Conservation (phyloP, 306 rosid species). For the Lablab purpureus region DNA sequence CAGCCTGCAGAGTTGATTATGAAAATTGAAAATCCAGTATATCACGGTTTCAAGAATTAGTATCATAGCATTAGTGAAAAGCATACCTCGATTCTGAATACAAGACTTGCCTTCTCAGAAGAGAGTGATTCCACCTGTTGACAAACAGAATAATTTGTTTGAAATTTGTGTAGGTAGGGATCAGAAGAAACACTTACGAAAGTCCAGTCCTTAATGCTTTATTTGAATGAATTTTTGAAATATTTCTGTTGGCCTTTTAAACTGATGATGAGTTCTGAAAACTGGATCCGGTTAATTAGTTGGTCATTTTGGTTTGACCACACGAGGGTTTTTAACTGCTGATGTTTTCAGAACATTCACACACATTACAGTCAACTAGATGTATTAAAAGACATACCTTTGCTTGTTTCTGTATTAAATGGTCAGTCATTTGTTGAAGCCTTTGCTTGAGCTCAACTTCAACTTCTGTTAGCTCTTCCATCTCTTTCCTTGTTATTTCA, state of each 20-base stretch:
- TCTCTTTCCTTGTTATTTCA: slow-evolving; percentile 82
- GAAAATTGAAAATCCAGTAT: slow-evolving; percentile 32
- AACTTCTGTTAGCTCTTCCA: slow-evolving; percentile 90
- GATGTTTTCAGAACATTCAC: slow-evolving; percentile 27
- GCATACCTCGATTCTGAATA: slow-evolving; percentile 87
- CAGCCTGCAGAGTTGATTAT: slow-evolving; percentile 59
- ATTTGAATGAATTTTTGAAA: slow-evolving; percentile 2
- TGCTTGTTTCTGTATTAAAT: slow-evolving; percentile 94
- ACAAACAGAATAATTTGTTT: slow-evolving; percentile 42
- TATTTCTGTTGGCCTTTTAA: neutral
- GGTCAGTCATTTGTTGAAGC: slow-evolving; percentile 95
- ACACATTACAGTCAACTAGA: slow-evolving; percentile 35
- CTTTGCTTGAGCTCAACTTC: slow-evolving; percentile 90
- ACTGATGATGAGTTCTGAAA: slow-evolving; percentile 10
- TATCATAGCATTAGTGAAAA: slow-evolving; percentile 26
- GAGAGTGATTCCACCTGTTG: slow-evolving; percentile 95
- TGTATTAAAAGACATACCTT: slow-evolving; percentile 65
- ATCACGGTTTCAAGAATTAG: slow-evolving; percentile 14
- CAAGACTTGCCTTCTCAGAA: slow-evolving; percentile 87
- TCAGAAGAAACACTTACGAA: slow-evolving; percentile 23
- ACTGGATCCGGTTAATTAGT: slow-evolving; percentile 8
- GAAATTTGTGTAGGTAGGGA: slow-evolving; percentile 30
- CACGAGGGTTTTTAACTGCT: slow-evolving; percentile 15
- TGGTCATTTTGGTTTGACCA: slow-evolving; percentile 18
- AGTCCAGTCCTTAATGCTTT: slow-evolving; percentile 4